Evolutionary conservation across 73 alveolate species (phyloP), one percentile per base, ranked within the genome.

Genomic region (Paramecium caudatum): DNA sequence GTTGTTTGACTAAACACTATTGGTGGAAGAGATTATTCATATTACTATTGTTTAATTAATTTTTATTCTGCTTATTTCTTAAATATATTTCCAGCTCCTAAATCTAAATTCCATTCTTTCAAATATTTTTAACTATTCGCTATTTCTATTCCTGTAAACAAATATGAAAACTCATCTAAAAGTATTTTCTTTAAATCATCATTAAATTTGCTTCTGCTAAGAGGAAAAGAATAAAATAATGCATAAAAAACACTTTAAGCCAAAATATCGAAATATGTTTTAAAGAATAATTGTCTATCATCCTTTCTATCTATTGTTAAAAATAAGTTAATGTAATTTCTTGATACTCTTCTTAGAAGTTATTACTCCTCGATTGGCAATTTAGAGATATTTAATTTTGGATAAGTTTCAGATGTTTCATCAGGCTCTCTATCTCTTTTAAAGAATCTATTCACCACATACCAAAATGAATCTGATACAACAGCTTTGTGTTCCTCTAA

Each of bases 1-100:
- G 87, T 25, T 10, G 90, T 43, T 21, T 36, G 8, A 34, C 65
- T n/a, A 10, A 86, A 43, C 12, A 46, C 61, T 74, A 70, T 37
- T 47, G 84, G 63, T 9, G 85, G 90, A 47, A 90, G 78, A 84
- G 55, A 62, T 34, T 62, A 16, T 16, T 47, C 81, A 30, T 19
- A n/a, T 50, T 33, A 1, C 37, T 81, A 9, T 69, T 86, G 19
- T 23, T 74, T 74, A 0, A 47, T 46, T 37, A 37, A 46, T 32
- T 85, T 55, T 12, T 48, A 37, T 47, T 83, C 88, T 17, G 80
- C 92, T 47, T 49, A n/a, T 9, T 27, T 78, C 25, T 82, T 37
- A 13, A 91, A 47, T 23, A 91, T 90, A 74, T 91, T 91, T 16
- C 95, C 95, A 17, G 94, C 91, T 16, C 95, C 95, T 61, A 91